Conservation (phyloP, 768 basidiomycete species). For the Russula compacta region DNA sequence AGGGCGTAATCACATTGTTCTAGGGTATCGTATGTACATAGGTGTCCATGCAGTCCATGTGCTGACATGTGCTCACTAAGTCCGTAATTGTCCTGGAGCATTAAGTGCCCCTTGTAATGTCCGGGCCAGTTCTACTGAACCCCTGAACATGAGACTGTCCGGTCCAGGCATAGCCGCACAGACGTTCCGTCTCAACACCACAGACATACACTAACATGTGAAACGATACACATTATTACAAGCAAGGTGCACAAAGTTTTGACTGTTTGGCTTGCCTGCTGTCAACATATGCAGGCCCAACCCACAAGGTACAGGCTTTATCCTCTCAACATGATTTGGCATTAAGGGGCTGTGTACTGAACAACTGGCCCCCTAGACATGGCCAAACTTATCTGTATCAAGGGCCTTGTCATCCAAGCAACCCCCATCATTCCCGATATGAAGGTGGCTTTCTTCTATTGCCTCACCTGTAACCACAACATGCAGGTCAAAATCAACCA, state of each 20-base stretch:
- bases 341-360: not conserved
- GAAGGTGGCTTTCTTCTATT: slow-evolving; percentile 98
- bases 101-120: too few relatives aligned
- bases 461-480: slow-evolving; percentile 92
- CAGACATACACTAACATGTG: too few relatives aligned
- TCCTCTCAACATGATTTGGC: not conserved
- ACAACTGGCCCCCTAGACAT: slow-evolving; percentile 68
- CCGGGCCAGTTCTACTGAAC: too few relatives aligned
- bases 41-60: too few relatives aligned
- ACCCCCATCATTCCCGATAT: slow-evolving; percentile 99
- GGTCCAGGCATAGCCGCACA: too few relatives aligned
- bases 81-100: too few relatives aligned
- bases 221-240: too few relatives aligned
- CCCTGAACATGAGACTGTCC: too few relatives aligned
- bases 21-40: too few relatives aligned
- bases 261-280: slow-evolving; percentile 76
- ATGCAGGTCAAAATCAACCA: slow-evolving; percentile 94
- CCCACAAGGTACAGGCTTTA: slow-evolving; percentile 59
- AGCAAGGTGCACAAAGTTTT: slow-evolving; percentile 82
- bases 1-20: too few relatives aligned
- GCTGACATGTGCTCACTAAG: too few relatives aligned
- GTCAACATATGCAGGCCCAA: slow-evolving; percentile 95
- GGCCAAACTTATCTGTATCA: slow-evolving; percentile 95
- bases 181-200: too few relatives aligned
- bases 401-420: slow-evolving; percentile 93